Evolutionary conservation across 345 rosid species (phyloP), one percentile per base, ranked within the genome.

Genomic region (Rhodamnia argentea): DNA sequence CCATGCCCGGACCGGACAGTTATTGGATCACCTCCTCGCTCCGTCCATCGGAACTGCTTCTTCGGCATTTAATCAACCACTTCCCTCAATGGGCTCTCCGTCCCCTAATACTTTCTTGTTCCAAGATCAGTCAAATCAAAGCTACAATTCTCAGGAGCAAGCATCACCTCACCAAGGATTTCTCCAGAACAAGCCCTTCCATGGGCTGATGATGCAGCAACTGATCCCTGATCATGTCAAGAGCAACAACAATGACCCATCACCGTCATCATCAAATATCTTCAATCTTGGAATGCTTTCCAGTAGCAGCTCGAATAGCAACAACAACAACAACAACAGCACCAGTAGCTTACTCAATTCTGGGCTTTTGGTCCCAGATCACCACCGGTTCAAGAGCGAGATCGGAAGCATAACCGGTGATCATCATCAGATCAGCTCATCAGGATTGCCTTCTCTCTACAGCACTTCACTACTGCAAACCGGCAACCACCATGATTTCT

Each of bases 1-100:
- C 81, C 47, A 24, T 70, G 81, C 81, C 40, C 81, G 81, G 47
- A 70, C 42, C 10, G 78, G 78, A 32, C 78, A 64, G 29, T 64
- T 70, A 37, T 70, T 32, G 13, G 81, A 70, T 70, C 81, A 37
- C 47, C 81, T 70, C 4, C 47, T 70, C 12, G 24, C 47, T 13
- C 81, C 81, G 10, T 37, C 81, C 47, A 70, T 70, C 7, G 81
- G 81, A 37, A 70, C 81, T 32, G 81, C 81, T 70, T 88, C 94
- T 56, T 92, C 94, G 52, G 88, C 94, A 29, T 95, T 92, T 88
- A 92, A 84, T 85, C 86, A 94, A 40, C 88, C 95, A 4, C 84
- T 91, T 85, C 94, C 91, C 81, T 70, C 81, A 37, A 70, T 70
- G 26, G 81, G 47, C 7, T 70, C 47, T 4, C 81, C 81, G 40